Percentiles rank a stretch among this genome's conserved stretches.
Evolutionary conservation across 2,329 filamentous ascomycete species (phyloP).

Genomic region (Aspergillus latus): DNA sequence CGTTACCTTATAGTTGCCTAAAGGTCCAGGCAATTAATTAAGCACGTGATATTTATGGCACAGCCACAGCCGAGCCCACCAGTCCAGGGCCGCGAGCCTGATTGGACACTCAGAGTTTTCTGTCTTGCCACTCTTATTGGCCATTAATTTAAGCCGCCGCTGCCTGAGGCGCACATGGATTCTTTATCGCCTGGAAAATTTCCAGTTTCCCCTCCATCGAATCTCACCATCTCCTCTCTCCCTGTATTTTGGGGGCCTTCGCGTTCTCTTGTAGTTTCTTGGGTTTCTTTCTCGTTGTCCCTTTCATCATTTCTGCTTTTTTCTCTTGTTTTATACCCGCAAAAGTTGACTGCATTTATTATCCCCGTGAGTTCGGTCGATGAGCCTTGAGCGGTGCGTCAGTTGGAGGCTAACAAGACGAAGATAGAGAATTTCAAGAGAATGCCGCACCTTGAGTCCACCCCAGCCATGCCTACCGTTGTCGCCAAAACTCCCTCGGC

Average conservation of each 20-base stretch:
- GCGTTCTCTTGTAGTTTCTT: conserved; percentile 10
- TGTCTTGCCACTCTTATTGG: conserved; percentile 4
- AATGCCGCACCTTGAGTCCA: conserved; percentile 50
- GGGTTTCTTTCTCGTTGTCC: conserved; percentile 10
- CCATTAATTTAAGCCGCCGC: background rate
- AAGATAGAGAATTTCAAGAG: conserved; percentile 19
- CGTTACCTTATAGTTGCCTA: background rate
- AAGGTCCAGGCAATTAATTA: background rate
- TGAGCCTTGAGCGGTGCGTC: background rate
- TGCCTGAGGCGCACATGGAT: conserved; percentile 24
- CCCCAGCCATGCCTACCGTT: conserved; percentile 46
- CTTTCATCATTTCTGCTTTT: conserved; percentile 3
- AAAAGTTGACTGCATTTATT: conserved; percentile 9
- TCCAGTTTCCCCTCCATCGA: conserved; percentile 1
- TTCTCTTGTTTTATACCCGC: conserved; percentile 9
- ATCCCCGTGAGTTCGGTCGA: background rate
- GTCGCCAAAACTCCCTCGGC: conserved; percentile 48
- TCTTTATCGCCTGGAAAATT: conserved; percentile 14
- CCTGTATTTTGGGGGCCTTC: conserved; percentile 6
- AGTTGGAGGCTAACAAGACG: background rate
- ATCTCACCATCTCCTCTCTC: conserved; percentile 11
- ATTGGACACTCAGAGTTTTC: conserved; percentile 16
- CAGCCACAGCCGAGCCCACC: conserved; percentile 7
- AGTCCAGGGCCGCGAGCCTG: background rate
- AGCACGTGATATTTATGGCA: background rate